Base-by-base conservation (phyloP, 2,329 filamentous ascomycete species). In the Ophiostoma quercus region DNA sequence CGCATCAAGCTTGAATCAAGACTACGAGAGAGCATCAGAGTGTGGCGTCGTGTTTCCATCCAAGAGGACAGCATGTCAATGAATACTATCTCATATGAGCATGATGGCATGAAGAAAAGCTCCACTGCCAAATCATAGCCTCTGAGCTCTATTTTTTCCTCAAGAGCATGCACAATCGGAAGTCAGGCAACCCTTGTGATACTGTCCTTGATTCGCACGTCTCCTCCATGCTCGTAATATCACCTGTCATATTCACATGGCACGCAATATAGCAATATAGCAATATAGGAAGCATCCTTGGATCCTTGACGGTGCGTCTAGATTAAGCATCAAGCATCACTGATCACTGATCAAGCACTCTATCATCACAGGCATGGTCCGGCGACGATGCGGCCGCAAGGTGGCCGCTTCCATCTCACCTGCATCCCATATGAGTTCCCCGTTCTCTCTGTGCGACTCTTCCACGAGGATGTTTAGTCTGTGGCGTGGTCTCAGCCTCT, bases 401-500 rank as follows among this genome's bases (percentile, higher is more conserved):
- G n/a, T 29, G 11, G 12, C 22, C 8, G 19, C 43, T 47, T 8
- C 43, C 43, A 47, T 19, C 43, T n/a, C 14, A 7, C 43, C 43
- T 25, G 8, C 51, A 25, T 57, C 9, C 19, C 57, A 16, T 32
- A 4, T 62, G 11, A 32, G 14, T 16, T 16, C 57, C 34, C 57
- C 51, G 32, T 4, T 16, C 25, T 16, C 2, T 19, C 25, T 34
- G 57, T 62, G 14, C 25, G 12, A 62, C 57, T 62, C 14, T 62
- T 25, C 57, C 57, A 62, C 57, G 57, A 62, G 57, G 57, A 34
- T 62, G 57, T 62, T 2, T 34, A 34, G 34, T 34, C 34, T 62
- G 57, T 62, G 57, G 51, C 25, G 57, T 25, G 57, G 57, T 62
- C 57, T 62, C 54, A 16, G 54, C 57, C 25, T 32, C 25, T 29